A percentile compares a stretch with the other conserved stretches of the same genome.
Conservation (phyloP, 2,329 filamentous ascomycete species). For the Thyridium curvatum region DNA sequence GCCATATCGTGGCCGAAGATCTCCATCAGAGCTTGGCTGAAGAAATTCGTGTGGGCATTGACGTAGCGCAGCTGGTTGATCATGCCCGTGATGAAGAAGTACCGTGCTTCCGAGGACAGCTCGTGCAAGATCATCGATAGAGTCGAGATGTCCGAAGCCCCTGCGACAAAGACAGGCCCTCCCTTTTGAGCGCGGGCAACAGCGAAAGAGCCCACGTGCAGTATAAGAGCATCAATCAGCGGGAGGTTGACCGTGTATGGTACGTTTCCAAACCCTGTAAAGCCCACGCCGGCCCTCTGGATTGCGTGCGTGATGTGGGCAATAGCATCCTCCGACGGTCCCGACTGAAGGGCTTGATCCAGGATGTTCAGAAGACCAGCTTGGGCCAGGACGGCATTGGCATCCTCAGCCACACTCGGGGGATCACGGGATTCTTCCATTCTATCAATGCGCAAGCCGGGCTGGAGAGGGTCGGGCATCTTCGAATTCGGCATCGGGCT, state of each 20-base stretch:
- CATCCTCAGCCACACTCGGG: conserved; percentile 59
- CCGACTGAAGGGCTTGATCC: conserved; percentile 52
- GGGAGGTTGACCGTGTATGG: conserved; percentile 62
- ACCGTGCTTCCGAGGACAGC: conserved; percentile 70
- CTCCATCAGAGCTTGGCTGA: conserved; percentile 77
- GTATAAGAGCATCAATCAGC: conserved; percentile 75
- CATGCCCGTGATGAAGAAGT: conserved; percentile 78
- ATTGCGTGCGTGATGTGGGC: conserved; percentile 72
- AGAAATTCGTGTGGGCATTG: conserved; percentile 87
- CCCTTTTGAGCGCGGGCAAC: conserved; percentile 56
- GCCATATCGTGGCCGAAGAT: conserved; percentile 72
- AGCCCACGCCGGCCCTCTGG: conserved; percentile 27
- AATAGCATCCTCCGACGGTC: conserved; percentile 64
- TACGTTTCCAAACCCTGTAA: conserved; percentile 58
- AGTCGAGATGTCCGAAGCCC: conserved; percentile 62
- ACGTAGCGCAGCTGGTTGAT: conserved; percentile 89
- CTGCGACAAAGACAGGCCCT: conserved; percentile 56
- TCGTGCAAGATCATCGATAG: conserved; percentile 73
- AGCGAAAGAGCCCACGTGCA: conserved; percentile 73
- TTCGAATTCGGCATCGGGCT: conserved; percentile 63
- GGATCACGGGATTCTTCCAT: conserved; percentile 67
- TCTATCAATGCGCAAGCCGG: conserved; percentile 69
- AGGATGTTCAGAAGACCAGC: conserved; percentile 53
- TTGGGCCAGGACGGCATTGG: conserved; percentile 45
- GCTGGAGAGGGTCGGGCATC: conserved; percentile 66